These are phyloP conservation scores for Simmondsia chinensis DNA, from an alignment of 148 eudicot genomes.

Conservation along the genomic window DNA sequence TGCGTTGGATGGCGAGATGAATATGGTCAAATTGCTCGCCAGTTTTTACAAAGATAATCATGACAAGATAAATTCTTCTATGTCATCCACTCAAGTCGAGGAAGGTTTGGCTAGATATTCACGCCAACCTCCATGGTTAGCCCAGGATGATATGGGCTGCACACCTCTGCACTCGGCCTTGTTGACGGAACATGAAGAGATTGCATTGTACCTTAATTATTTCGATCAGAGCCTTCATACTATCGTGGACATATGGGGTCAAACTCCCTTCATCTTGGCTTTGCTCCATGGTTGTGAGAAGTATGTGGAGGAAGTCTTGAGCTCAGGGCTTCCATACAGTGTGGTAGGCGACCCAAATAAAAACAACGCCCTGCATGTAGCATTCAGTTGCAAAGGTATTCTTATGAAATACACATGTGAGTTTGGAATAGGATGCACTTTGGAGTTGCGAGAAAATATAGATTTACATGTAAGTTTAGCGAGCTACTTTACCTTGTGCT, in stretches of 20 bases:
- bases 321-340: neutral
- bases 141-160: neutral
- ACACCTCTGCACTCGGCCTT: conserved; percentile 2
- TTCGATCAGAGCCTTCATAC: neutral
- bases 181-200: neutral
- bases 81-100: neutral
- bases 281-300: neutral
- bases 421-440: too few species aligned
- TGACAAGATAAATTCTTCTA: neutral
- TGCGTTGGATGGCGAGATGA: neutral
- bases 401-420: too few species aligned
- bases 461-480: too few species aligned
- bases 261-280: conserved; percentile 1
- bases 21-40: neutral
- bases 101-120: too few species aligned
- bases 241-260: neutral
- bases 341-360: neutral
- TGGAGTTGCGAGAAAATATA: too few species aligned
- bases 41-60: neutral
- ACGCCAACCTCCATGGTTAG: conserved; percentile 10
- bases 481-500: too few species aligned
- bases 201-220: conserved; percentile 6
- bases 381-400: neutral
- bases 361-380: neutral
- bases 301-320: conserved; percentile 3